Evolutionary conservation across 2,329 filamentous ascomycete species (phyloP), one percentile per base, ranked within the genome.

Genomic region (Parascedosporium putredinis): DNA sequence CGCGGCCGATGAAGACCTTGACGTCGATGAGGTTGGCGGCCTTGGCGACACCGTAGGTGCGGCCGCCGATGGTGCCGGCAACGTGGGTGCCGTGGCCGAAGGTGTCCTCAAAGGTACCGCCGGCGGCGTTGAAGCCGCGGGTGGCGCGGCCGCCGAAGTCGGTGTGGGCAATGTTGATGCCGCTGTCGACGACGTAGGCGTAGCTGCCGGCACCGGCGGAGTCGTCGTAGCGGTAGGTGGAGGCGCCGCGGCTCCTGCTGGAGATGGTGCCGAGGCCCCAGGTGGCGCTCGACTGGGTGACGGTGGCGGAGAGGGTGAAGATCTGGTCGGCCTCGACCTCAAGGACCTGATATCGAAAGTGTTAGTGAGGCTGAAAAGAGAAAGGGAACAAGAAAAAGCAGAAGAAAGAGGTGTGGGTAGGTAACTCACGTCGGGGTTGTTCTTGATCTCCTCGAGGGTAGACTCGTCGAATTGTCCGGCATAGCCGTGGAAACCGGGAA

Each of bases 51-150:
- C 65, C 65, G 46, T 63, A 66, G 22, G 61, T 65, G 51, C 56
- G 57, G 12, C 64, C 62, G 23, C 54, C 64, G 25, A 66, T 64
- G 22, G 61, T 67, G n/a, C 63, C 64, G 9, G 66, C 58, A 27
- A 65, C 61, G 44, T 68, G 64, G 5, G 71, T 72, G 42, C 69
- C 71, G 56, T 74, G 71, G 34, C 70, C 70, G 51, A 60, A 52
- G 31, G 60, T 54, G 46, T 66, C 63, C 20, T 54, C 53, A 23
- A 57, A 58, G 36, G 59, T 54, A 27, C 55, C 57, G 27, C 50
- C 51, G 44, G 56, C 64, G 29, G 57, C 59, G 43, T 56, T 58
- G 47, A 47, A 64, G 25, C 51, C 60, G 12, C 51, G 47, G 7
- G 43, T 45, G 9, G 52, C 58, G 22, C 58, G 57, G 44, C 56